phyloP scores from a whole-genome alignment of 78 protist genomes.

The Monosiga brevicollis region DNA sequence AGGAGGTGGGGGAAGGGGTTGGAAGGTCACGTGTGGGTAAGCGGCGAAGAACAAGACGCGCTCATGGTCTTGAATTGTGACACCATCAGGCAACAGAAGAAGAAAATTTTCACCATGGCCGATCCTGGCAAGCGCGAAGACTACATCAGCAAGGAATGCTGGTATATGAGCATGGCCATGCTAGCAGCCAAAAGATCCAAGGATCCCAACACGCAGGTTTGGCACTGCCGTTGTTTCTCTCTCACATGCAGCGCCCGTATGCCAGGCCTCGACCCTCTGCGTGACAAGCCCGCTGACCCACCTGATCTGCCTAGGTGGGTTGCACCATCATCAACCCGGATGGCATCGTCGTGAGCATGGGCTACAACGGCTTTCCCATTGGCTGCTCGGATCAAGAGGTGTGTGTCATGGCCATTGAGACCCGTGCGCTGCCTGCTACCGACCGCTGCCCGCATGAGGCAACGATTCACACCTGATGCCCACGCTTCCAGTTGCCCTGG shows the following conservation, averaged over 20 bases:
- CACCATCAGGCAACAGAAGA: too few relatives aligned
- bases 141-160: not conserved
- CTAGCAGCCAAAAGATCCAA: slow-evolving; percentile 29
- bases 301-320: slow-evolving; percentile 1
- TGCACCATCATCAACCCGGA: slow-evolving; percentile 22
- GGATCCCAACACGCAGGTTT: slow-evolving; percentile 31
- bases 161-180: slow-evolving; percentile 25
- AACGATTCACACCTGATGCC: too few relatives aligned
- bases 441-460: too few relatives aligned
- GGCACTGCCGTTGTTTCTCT: not conserved
- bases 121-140: not conserved
- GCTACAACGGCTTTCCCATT: slow-evolving; percentile 52
- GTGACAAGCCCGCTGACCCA: not conserved
- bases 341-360: slow-evolving; percentile 29
- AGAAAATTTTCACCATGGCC: too few relatives aligned
- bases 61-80: too few relatives aligned
- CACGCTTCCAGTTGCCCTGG: not conserved
- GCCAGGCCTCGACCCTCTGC: not conserved
- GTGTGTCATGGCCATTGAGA: too few relatives aligned
- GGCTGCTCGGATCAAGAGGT: slow-evolving; percentile 37
- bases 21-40: too few relatives aligned
- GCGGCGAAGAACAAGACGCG: too few relatives aligned
- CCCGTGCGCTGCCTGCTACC: too few relatives aligned
- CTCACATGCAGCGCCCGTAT: not conserved
- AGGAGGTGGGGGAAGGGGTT: too few relatives aligned